phyloP scores from a whole-genome alignment of 1,284 basidiomycete genomes.

The Trichosporon faecale region DNA sequence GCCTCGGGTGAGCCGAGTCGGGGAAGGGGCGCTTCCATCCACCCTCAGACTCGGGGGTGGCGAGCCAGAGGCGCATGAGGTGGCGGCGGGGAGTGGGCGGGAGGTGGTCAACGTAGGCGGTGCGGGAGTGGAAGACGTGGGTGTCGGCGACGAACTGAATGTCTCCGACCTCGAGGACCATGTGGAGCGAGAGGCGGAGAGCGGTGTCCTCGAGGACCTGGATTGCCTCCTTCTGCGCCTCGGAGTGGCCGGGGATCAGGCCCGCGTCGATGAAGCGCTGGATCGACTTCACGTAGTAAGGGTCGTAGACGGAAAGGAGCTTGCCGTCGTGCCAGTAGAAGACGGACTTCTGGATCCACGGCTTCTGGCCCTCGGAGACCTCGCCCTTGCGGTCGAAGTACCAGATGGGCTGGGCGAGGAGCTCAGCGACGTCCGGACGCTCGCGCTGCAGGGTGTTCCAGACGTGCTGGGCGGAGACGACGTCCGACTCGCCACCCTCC shows the following conservation, averaged over 20 bases:
- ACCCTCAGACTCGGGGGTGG: conserved; percentile 48
- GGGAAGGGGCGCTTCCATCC: conserved; percentile 52
- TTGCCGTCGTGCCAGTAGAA: conserved; percentile 30
- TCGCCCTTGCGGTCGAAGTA: conserved; percentile 52
- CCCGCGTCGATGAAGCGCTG: conserved; percentile 43
- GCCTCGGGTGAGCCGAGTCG: conserved; percentile 44
- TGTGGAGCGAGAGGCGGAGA: conserved; percentile 49
- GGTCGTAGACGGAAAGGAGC: conserved; percentile 40
- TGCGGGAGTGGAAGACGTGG: conserved; percentile 53
- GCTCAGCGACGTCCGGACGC: conserved; percentile 52
- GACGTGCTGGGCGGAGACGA: conserved; percentile 52
- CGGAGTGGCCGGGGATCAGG: conserved; percentile 46
- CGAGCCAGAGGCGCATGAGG: conserved; percentile 54
- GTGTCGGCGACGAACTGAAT: conserved; percentile 47
- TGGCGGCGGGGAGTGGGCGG: conserved; percentile 50
- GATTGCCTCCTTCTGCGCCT: conserved; percentile 50
- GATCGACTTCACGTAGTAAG: conserved; percentile 43
- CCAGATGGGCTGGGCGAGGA: conserved; percentile 47
- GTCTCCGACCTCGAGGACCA: conserved; percentile 54
- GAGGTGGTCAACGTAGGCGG: conserved; percentile 52
- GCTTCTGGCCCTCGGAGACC: conserved; percentile 43
- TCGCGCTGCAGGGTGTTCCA: conserved; percentile 52
- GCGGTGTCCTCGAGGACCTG: conserved; percentile 53
- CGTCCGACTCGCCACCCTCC: conserved; percentile 56
- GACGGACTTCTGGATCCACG: conserved; percentile 34